Percentiles rank a stretch among this genome's conserved stretches.
phyloP scores from a whole-genome alignment of 2,329 filamentous ascomycete genomes.

The Colletotrichum spinosum region DNA sequence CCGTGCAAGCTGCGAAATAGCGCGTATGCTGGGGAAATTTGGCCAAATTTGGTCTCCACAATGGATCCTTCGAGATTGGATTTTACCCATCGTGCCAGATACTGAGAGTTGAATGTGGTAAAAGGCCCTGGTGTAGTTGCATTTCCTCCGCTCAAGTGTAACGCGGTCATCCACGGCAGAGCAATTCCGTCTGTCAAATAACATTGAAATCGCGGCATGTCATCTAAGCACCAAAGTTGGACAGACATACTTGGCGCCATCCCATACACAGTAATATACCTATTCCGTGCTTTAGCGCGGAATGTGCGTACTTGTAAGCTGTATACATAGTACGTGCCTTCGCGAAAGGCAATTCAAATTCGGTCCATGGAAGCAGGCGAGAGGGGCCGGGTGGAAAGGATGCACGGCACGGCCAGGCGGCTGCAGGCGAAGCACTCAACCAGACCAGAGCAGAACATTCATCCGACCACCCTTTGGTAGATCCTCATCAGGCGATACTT shows the following conservation, averaged over 20 bases:
- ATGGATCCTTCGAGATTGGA: slow-evolving; percentile 25
- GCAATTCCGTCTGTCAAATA: neutral
- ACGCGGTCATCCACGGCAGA: no score
- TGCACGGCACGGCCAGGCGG: slow-evolving; percentile 25
- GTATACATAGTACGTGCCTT: no score
- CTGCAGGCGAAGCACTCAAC: slow-evolving; percentile 9
- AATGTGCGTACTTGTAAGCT: no score
- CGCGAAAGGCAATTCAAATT: no score
- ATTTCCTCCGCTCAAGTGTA: slow-evolving; percentile 8
- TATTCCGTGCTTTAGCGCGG: no score
- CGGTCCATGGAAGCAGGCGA: neutral
- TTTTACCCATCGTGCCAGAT: slow-evolving; percentile 6
- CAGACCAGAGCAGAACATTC: slow-evolving; percentile 3
- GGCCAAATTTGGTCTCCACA: slow-evolving; percentile 28
- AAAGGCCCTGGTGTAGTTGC: slow-evolving; percentile 15
- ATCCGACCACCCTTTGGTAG: slow-evolving; percentile 9
- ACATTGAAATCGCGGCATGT: slow-evolving; percentile 9
- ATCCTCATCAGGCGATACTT: slow-evolving; percentile 25
- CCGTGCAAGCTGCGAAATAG: slow-evolving; percentile 27
- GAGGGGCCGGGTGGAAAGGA: slow-evolving; percentile 15
- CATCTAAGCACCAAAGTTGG: no score
- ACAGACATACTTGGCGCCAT: no score
- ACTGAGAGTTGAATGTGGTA: slow-evolving; percentile 3
- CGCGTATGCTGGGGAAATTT: slow-evolving; percentile 29
- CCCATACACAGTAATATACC: no score